These are phyloP conservation scores for Yamadazyma oceani DNA, from an alignment of 1,139 yeast species.

Conservation along the genomic window DNA sequence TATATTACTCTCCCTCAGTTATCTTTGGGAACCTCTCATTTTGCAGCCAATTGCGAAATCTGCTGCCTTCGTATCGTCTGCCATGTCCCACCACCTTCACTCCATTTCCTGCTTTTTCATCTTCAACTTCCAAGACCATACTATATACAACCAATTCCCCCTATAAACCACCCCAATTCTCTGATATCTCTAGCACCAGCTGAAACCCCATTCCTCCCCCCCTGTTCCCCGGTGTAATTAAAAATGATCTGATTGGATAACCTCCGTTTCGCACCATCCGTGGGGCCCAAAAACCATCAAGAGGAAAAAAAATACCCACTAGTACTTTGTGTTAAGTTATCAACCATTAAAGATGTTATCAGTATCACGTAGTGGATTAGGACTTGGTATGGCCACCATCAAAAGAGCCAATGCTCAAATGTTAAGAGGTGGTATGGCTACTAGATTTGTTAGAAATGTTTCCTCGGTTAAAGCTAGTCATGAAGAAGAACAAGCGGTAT, in stretches of 20 bases:
- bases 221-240: constrained; percentile 6
- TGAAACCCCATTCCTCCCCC: neutral
- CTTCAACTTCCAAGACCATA: too few relatives aligned
- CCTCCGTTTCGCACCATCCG: neutral
- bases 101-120: too few relatives aligned
- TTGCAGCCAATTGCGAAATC: too few relatives aligned
- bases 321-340: neutral
- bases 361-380: constrained; percentile 24
- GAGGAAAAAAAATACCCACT: constrained; percentile 4
- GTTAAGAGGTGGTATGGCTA: neutral
- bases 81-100: too few relatives aligned
- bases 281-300: neutral
- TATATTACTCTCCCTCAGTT: too few relatives aligned
- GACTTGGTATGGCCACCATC: constrained; percentile 6
- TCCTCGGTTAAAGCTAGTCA: constrained; percentile 62
- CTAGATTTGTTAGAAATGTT: constrained; percentile 9
- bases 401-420: constrained; percentile 1
- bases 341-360: constrained; percentile 7
- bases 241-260: constrained; percentile 10
- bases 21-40: too few relatives aligned
- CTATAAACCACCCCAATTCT: too few relatives aligned
- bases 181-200: neutral
- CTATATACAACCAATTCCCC: too few relatives aligned
- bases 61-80: too few relatives aligned
- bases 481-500: constrained; percentile 64